Evolutionary conservation across 2,329 filamentous ascomycete genomes (phyloP).

Genomic region (Dichotomopilus funicola): DNA sequence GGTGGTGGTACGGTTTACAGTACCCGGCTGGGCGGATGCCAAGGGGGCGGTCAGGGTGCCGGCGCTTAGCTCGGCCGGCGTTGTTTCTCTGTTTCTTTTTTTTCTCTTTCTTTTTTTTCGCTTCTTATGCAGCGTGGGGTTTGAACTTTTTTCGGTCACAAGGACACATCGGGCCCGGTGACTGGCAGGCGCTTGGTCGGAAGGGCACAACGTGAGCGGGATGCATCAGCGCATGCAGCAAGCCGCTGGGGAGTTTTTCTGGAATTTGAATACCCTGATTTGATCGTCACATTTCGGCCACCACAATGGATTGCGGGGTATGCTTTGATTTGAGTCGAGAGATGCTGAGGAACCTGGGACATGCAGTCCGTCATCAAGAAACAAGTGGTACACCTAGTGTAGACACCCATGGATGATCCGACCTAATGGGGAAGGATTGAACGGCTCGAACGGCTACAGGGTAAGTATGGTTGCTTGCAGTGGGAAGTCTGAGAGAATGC

Average conservation of each 20-base stretch:
- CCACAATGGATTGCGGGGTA: too few relatives aligned
- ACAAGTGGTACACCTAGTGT: too few relatives aligned
- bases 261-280: constrained; percentile 10
- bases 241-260: background rate
- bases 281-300: background rate
- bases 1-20: background rate
- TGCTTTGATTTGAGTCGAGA: too few relatives aligned
- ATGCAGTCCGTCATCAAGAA: too few relatives aligned
- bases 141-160: constrained; percentile 4
- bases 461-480: too few relatives aligned
- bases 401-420: too few relatives aligned
- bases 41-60: background rate
- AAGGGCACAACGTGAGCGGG: background rate
- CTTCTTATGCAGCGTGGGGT: constrained; percentile 3
- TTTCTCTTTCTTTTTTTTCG: background rate
- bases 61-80: background rate
- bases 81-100: background rate
- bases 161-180: background rate
- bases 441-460: too few relatives aligned
- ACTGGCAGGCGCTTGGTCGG: constrained; percentile 4
- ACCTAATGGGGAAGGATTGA: too few relatives aligned
- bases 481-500: too few relatives aligned
- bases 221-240: background rate
- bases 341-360: too few relatives aligned
- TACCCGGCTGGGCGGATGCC: background rate